Evolutionary conservation across 139 green algal genomes (phyloP), one percentile per base, ranked within the genome.

Genomic region (Auxenochlorella pyrenoidosa): DNA sequence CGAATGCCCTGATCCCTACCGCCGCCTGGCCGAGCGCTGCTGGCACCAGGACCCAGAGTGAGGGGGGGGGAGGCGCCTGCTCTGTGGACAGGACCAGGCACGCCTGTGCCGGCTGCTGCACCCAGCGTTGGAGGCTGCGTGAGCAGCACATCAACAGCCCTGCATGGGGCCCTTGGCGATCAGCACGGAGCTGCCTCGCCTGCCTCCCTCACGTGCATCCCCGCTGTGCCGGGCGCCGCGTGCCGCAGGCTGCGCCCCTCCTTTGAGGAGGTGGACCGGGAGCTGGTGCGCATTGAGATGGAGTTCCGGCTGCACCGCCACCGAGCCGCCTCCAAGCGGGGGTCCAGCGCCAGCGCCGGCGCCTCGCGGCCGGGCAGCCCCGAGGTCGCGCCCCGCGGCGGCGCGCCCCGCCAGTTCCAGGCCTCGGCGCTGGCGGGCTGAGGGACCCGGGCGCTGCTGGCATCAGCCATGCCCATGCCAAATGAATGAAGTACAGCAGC

Each of bases 21-120:
- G 80, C 76, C 41, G 40, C 34, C 58, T 90, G 30, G 87, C 87
- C 16, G 82, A 90, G 82, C 70, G 82, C 51, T 90, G 87, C 87
- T 90, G 87, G 87, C 82, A 86, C 87, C 60, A 87, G 58, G 63
- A 87, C 30, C 87, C 80, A 36, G 38, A 43, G 87, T 80, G n/a
- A 88, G 84, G 24, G 13, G 5, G 68, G n/a, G n/a, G n/a, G n/a
- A n/a, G n/a, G n/a, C n/a, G n/a, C n/a, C n/a, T n/a, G n/a, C n/a
- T n/a, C n/a, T n/a, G n/a, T n/a, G n/a, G n/a, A n/a, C n/a, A n/a
- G n/a, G n/a, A n/a, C n/a, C n/a, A n/a, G n/a, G n/a, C n/a, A n/a
- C n/a, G n/a, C n/a, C n/a, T n/a, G n/a, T n/a, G n/a, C n/a, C n/a
- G n/a, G n/a, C n/a, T n/a, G n/a, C n/a, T n/a, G n/a, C n/a, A n/a